Evolutionary conservation across 176 grass and related monocot species (phyloP), one percentile per base, ranked within the genome.

Genomic region (Melocanna baccifera): DNA sequence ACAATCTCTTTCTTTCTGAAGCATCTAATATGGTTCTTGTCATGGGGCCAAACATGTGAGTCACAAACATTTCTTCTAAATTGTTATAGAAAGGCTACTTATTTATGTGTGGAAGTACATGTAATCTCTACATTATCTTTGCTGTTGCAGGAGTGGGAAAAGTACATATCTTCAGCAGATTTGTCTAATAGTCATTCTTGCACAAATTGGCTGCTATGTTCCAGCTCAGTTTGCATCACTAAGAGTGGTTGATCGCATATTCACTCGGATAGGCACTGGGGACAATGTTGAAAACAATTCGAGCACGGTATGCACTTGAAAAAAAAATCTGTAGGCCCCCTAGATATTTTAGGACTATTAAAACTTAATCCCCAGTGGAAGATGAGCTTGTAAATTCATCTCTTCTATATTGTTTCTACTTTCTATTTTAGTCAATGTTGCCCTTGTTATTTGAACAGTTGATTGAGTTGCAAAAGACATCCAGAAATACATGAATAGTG

Each of bases 81-180:
- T 76, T 68, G 23, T 40, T 80, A 13, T 36, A 47, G 45, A 36
- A 36, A 65, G 45, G 47, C 30, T 83, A 76, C 57, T 86, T 6
- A 79, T 85, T 41, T 86, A 32, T 83, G 23, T 83, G 59, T 77
- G 22, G 48, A 79, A 90, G 41, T 73, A 78, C 41, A 83, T 86
- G n/a, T 59, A 47, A 11, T 79, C 12, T 57, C 50, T 87, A 50
- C 40, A 61, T 51, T 83, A 15, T 59, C 62, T 81, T 86, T 87
- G 67, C 30, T 92, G 63, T 87, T 53, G 73, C 85, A 98, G 96
- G 96, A 98, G 96, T 61, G 93, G 96, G 41, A 98, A 98, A 90
- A 95, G 96, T 74, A 98, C 96, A 75, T 98, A 98, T 90, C 96
- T 98, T 88, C 93, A 93, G 84, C 96, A 95, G 86, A 93, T 98